Percentiles rank a stretch among this genome's conserved stretches.
Evolutionary conservation across 176 grass and related monocot genomes (phyloP).

Genomic region (Themeda triandra): DNA sequence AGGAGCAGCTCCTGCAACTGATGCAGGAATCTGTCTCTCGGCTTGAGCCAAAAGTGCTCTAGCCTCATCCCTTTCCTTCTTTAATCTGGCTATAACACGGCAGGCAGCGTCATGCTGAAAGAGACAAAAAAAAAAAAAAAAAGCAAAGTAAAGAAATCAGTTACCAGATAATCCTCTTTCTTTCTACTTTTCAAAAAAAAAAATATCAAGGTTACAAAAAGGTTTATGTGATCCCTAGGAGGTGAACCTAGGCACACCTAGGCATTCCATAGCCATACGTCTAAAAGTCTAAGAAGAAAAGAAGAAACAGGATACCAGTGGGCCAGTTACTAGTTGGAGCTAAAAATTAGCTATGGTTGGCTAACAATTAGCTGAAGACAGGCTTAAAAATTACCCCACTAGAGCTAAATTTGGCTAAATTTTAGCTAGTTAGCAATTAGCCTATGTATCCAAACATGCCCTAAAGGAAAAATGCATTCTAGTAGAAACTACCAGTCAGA

Average conservation of each 20-base stretch:
- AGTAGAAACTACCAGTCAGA: not conserved
- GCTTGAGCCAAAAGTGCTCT: conserved; percentile 89
- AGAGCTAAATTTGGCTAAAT: too few species aligned
- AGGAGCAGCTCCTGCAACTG: conserved; percentile 38
- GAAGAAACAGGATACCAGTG: not conserved
- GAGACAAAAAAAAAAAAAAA: not conserved
- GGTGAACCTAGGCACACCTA: not conserved
- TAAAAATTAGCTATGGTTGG: not conserved
- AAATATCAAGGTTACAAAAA: not conserved
- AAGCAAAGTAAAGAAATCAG: conserved; percentile 7
- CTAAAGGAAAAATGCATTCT: not conserved
- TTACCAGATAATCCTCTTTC: not conserved
- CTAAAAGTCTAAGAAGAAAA: not conserved
- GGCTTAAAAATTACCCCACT: too few species aligned
- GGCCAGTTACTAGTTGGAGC: not conserved
- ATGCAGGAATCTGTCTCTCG: conserved; percentile 74
- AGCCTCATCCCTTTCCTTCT: conserved; percentile 98
- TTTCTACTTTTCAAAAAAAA: not conserved
- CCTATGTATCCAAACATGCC: too few species aligned
- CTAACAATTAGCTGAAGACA: too few species aligned
- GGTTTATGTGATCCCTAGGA: not conserved
- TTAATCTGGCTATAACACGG: conserved; percentile 98
- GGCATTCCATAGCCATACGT: not conserved
- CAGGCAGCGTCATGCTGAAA: conserved; percentile 97
- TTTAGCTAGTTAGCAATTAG: too few species aligned